Base-by-base conservation (phyloP, 257 asterid species). In the Solanum okadae region DNA sequence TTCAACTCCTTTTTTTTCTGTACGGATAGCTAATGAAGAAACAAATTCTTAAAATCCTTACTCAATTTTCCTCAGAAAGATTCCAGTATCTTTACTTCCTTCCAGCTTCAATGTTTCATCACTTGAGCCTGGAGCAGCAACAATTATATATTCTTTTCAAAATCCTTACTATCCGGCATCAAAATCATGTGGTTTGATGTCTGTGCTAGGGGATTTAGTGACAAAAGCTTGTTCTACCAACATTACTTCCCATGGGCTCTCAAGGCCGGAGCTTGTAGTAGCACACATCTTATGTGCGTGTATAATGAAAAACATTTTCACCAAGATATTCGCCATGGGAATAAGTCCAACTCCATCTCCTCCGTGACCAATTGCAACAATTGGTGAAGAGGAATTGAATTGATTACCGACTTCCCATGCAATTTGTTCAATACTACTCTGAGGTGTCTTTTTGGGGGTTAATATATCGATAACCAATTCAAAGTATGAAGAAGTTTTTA, bases 261-360 rank as follows among this genome's bases (percentile, higher is more conserved):
- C 52, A 44, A 44, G 52, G 49, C 13, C 49, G 49, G 44, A 40
- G 46, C 44, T 40, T 10, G 46, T 40, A 40, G 38, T 35, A 35
- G 52, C 18, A 94, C 93, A 7, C 98, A 97, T 89, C 91, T 94
- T 82, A 97, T 95, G 98, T 94, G 98, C 25, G 88, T 95, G 83
- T 96, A 96, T 90, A 94, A 96, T 20, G 98, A 97, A 88, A 91
- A 89, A 34, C 99, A 96, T 91, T 97, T 97, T 87, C 89, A 93
- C 7, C 96, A 95, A 87, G 95, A 40, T 40, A 94, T 97, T 87
- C 98, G 98, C 61, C 91, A n/a, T n/a, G 96, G 98, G 99, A 14
- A 93, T 97, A 85, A 83, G 88, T 89, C 95, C 96, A 68, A 98
- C 95, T 52, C 97, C 99, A 34, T 38, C 44, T 40, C 44, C 44